Evolutionary conservation across 78 protist species (phyloP).

Genomic region (Isochrysis galbana): DNA sequence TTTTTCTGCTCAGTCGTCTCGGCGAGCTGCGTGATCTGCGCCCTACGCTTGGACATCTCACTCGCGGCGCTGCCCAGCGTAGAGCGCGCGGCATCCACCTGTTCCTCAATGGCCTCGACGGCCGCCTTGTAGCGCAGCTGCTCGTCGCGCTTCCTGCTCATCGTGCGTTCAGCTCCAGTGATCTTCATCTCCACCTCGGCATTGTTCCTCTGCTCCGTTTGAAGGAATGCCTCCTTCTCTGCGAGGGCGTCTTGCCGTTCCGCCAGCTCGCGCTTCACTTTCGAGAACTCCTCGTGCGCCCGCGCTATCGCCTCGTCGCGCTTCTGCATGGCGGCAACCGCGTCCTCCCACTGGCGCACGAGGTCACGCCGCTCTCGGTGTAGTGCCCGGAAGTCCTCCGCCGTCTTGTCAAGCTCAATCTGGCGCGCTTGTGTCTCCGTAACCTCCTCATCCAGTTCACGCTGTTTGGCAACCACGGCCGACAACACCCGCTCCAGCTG

Average conservation of each 20-base stretch:
- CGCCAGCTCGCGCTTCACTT: background rate
- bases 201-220: background rate
- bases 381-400: slow-evolving; percentile 61
- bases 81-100: slow-evolving; percentile 42
- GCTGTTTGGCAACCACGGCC: background rate
- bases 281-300: background rate
- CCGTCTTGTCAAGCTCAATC: slow-evolving; percentile 80
- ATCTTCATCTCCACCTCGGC: background rate
- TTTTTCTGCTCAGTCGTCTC: background rate
- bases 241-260: slow-evolving; percentile 6
- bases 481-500: background rate
- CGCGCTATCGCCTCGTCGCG: slow-evolving; percentile 51
- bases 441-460: slow-evolving; percentile 22
- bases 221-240: background rate
- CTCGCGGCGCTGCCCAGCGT: slow-evolving; percentile 40
- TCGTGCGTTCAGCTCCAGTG: slow-evolving; percentile 15
- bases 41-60: background rate
- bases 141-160: background rate
- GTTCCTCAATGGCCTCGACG: slow-evolving; percentile 30
- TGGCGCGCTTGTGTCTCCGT: slow-evolving; percentile 68
- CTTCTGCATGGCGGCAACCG: slow-evolving; percentile 53
- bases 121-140: background rate
- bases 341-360: slow-evolving; percentile 61
- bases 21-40: background rate
- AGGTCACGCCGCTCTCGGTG: slow-evolving; percentile 67